Evolutionary conservation across 768 basidiomycete species (phyloP).

Genomic region (Pleurotus sapidus): DNA sequence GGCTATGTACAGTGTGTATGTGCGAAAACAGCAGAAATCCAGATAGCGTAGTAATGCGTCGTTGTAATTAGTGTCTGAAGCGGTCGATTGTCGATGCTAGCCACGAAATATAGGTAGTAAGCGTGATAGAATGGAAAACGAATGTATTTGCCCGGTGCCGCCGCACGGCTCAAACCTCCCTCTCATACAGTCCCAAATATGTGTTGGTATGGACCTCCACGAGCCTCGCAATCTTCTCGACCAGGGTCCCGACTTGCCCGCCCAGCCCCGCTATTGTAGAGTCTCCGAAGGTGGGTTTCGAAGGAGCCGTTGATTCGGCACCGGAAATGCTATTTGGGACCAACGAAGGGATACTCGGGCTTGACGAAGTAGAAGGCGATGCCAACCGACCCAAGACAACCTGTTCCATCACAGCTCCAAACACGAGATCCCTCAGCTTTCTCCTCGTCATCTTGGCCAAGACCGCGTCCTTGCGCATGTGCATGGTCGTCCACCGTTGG

Average conservation of each 20-base stretch:
- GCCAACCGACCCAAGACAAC: neutral
- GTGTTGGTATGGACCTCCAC: constrained; percentile 73
- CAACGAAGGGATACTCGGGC: constrained; percentile 21
- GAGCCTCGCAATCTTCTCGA: constrained; percentile 69
- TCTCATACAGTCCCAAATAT: constrained; percentile 76
- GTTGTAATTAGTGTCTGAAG: too few relatives aligned
- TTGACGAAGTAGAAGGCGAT: too few relatives aligned
- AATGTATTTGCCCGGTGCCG: too few relatives aligned
- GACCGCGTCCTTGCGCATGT: constrained; percentile 59
- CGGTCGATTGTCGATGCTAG: too few relatives aligned
- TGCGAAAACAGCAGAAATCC: too few relatives aligned
- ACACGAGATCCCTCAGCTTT: constrained; percentile 62
- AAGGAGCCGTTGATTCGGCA: too few relatives aligned
- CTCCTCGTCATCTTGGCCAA: constrained; percentile 59
- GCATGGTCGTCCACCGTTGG: constrained; percentile 66
- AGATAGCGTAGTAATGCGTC: too few relatives aligned
- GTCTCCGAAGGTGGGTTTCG: too few relatives aligned
- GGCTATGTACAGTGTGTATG: too few relatives aligned
- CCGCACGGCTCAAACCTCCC: constrained; percentile 33
- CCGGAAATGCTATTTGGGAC: constrained; percentile 12
- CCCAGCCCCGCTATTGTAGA: constrained; percentile 28
- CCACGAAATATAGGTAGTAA: too few relatives aligned
- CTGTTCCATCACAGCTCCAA: constrained; percentile 47
- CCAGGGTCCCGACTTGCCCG: constrained; percentile 66
- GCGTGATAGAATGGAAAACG: too few relatives aligned